These are phyloP conservation scores for Phialophora expanda DNA, from an alignment of 2,329 filamentous ascomycete genomes.

Conservation along the genomic window DNA sequence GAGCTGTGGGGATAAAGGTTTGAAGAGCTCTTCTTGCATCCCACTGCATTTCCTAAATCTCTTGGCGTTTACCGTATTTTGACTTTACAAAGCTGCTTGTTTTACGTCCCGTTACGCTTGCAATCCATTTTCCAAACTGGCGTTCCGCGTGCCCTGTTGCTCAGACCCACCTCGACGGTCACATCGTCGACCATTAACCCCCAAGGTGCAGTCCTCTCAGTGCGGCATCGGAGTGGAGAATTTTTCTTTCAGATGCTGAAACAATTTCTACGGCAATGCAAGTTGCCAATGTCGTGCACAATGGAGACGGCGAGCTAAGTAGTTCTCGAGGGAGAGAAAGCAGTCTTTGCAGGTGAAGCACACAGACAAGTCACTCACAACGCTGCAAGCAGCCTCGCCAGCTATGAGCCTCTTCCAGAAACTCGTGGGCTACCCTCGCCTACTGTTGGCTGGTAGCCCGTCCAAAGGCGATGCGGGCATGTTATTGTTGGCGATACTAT, in stretches of 20 bases:
- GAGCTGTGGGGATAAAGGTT: no score
- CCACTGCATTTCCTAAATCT: not conserved
- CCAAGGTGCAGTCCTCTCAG: not conserved
- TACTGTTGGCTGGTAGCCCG: slow-evolving; percentile 48
- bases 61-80: slow-evolving; percentile 12
- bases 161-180: not conserved
- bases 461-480: slow-evolving; percentile 43
- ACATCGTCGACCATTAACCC: not conserved
- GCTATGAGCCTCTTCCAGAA: not conserved
- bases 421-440: slow-evolving; percentile 45
- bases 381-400: not conserved
- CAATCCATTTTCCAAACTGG: not conserved
- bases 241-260: not conserved
- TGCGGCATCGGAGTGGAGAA: not conserved
- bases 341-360: not conserved
- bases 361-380: not conserved
- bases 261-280: not conserved
- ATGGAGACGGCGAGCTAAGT: not conserved
- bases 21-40: no score
- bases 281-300: not conserved
- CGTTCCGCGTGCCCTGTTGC: not conserved
- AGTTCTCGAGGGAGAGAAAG: not conserved
- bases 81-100: slow-evolving; percentile 13
- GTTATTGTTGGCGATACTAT: slow-evolving; percentile 39
- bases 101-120: slow-evolving; percentile 12